These are phyloP conservation scores for Hypoxylon sp. DNA, from an alignment of 2,329 filamentous ascomycete genomes.

Conservation along the genomic window DNA sequence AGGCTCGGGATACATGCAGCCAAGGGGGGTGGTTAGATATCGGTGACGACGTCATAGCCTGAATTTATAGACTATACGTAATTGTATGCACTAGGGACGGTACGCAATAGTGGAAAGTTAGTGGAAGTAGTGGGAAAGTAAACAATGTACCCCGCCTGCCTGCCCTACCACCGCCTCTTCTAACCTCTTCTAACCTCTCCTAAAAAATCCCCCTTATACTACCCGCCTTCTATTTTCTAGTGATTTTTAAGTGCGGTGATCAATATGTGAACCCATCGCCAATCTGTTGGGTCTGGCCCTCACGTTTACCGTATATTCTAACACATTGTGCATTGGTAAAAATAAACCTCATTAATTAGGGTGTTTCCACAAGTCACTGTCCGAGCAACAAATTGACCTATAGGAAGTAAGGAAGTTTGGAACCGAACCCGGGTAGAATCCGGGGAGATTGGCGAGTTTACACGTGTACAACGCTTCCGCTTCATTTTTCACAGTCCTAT, in stretches of 20 bases:
- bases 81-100: not conserved
- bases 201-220: slow-evolving; percentile 6
- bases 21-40: not conserved
- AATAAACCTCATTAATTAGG: slow-evolving; percentile 32
- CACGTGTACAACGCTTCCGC: slow-evolving; percentile 41
- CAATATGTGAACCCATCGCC: slow-evolving; percentile 18
- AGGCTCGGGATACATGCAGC: slow-evolving; percentile 33
- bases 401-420: slow-evolving; percentile 32
- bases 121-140: not conserved
- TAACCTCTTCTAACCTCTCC: not conserved
- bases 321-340: slow-evolving; percentile 29
- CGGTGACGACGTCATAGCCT: slow-evolving; percentile 27
- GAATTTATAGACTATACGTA: slow-evolving; percentile 9
- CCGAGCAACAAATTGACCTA: slow-evolving; percentile 26
- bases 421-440: slow-evolving; percentile 16
- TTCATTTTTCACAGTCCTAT: slow-evolving; percentile 15
- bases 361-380: slow-evolving; percentile 31
- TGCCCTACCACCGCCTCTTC: too few species aligned
- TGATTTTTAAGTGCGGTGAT: slow-evolving; percentile 21
- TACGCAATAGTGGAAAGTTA: not conserved
- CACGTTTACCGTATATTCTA: slow-evolving; percentile 15
- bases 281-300: slow-evolving; percentile 28
- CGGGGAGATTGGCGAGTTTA: slow-evolving; percentile 44
- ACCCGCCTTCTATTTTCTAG: not conserved
- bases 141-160: slow-evolving; percentile 19